Percentiles rank a stretch among this genome's conserved stretches.
phyloP scores from a whole-genome alignment of 768 basidiomycete species.

The Termitomyces sp. region DNA sequence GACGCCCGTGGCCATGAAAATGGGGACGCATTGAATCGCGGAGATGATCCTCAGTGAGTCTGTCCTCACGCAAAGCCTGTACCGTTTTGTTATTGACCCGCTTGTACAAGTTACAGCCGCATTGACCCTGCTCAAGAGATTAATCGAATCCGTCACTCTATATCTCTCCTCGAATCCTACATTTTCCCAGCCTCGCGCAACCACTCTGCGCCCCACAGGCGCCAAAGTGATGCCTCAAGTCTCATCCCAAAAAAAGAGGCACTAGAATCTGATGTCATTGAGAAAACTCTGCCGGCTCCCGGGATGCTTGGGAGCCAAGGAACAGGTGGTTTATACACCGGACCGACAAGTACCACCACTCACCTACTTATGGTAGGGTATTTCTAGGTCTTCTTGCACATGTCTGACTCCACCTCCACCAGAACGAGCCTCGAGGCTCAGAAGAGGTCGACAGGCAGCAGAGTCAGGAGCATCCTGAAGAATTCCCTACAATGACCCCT shows the following conservation, averaged over 20 bases:
- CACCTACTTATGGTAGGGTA: constrained; percentile 57
- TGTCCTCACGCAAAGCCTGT: background rate
- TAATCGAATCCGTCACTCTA: constrained; percentile 61
- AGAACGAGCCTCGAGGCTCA: constrained; percentile 44
- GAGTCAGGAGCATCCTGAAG: constrained; percentile 42
- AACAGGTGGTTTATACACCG: constrained; percentile 69
- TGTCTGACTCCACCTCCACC: constrained; percentile 14
- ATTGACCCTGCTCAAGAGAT: constrained; percentile 66
- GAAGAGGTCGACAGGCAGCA: constrained; percentile 50
- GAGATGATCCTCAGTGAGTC: constrained; percentile 58
- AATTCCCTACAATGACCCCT: constrained; percentile 37
- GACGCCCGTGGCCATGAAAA: constrained; percentile 62
- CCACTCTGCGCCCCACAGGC: constrained; percentile 26
- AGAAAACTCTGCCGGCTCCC: constrained; percentile 45
- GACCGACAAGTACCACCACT: constrained; percentile 72
- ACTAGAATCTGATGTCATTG: constrained; percentile 39
- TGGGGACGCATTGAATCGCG: constrained; percentile 45
- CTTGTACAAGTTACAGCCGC: constrained; percentile 32
- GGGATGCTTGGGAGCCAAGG: constrained; percentile 64
- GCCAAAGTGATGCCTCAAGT: constrained; percentile 30
- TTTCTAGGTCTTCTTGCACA: constrained; percentile 10
- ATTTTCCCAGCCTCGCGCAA: constrained; percentile 41
- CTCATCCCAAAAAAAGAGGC: constrained; percentile 51
- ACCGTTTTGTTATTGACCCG: constrained; percentile 10
- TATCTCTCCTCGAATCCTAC: constrained; percentile 62